phyloP scores from a whole-genome alignment of 345 rosid genomes.

The Gossypium herbaceum region DNA sequence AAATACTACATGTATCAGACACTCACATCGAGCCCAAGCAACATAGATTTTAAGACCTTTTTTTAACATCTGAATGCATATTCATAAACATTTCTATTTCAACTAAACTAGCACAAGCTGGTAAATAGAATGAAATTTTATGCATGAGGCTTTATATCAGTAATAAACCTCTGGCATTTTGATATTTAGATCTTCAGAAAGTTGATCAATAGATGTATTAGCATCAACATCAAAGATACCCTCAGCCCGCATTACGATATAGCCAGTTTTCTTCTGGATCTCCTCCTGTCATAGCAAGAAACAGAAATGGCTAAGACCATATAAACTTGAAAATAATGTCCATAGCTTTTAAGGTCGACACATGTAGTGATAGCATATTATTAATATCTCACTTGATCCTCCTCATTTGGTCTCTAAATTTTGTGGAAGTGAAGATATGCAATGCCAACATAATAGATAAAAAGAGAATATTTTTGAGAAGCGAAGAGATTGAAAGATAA shows the following conservation, averaged over 20 bases:
- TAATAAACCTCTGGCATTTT: conserved; percentile 88
- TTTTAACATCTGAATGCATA: conserved; percentile 9
- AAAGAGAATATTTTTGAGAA: too few species aligned
- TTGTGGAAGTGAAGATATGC: not conserved
- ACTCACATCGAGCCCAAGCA: too few species aligned
- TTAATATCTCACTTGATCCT: not conserved
- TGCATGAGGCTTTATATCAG: not conserved
- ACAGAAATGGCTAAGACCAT: not conserved
- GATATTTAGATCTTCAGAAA: conserved; percentile 84
- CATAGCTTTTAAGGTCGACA: not conserved
- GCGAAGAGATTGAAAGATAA: too few species aligned
- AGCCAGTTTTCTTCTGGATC: conserved; percentile 98
- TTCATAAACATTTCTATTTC: conserved; percentile 2
- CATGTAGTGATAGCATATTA: not conserved
- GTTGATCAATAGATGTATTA: conserved; percentile 93
- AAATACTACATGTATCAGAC: too few species aligned
- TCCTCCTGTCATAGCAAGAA: conserved; percentile 61
- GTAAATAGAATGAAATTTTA: not conserved
- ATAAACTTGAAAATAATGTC: not conserved
- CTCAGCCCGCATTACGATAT: conserved; percentile 93
- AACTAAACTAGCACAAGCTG: not conserved
- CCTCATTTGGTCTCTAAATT: not conserved
- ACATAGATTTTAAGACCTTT: not conserved
- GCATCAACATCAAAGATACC: conserved; percentile 97
- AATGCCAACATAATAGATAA: not conserved